phyloP scores from a whole-genome alignment of 2,329 filamentous ascomycete genomes.

The Tolypocladium tropicale region DNA sequence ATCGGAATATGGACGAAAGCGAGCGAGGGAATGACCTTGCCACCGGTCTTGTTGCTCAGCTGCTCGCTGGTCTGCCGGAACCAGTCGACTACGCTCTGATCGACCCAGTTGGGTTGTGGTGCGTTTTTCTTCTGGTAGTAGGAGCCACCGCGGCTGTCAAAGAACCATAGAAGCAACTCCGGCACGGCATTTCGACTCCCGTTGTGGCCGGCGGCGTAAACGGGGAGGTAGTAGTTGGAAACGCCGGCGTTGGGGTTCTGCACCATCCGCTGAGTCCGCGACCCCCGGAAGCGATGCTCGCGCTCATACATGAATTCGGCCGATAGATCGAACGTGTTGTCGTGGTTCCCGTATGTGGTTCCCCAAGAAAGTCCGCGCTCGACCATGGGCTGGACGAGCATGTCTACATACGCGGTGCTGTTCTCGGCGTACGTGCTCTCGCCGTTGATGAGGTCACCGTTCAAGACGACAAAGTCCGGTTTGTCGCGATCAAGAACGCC shows the following conservation, averaged over 20 bases:
- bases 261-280: constrained; percentile 31
- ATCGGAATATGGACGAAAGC: constrained; percentile 40
- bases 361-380: constrained; percentile 49
- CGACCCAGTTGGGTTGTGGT: constrained; percentile 34
- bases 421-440: constrained; percentile 49
- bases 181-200: constrained; percentile 19
- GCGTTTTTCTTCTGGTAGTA: constrained; percentile 30
- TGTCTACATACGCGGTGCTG: constrained; percentile 44
- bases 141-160: constrained; percentile 55
- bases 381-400: constrained; percentile 48
- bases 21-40: constrained; percentile 30
- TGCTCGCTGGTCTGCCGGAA: constrained; percentile 24
- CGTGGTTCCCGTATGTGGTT: constrained; percentile 64
- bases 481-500: constrained; percentile 45
- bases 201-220: constrained; percentile 26
- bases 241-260: constrained; percentile 22
- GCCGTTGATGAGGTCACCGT: constrained; percentile 62
- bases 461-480: constrained; percentile 54
- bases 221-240: constrained; percentile 37
- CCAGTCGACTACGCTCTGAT: constrained; percentile 32
- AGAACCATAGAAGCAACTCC: constrained; percentile 56
- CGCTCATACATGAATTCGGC: constrained; percentile 30
- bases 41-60: constrained; percentile 16
- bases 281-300: constrained; percentile 26
- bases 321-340: constrained; percentile 48